phyloP scores from a whole-genome alignment of 2,329 filamentous ascomycete genomes.

The Aspergillus sp. region DNA sequence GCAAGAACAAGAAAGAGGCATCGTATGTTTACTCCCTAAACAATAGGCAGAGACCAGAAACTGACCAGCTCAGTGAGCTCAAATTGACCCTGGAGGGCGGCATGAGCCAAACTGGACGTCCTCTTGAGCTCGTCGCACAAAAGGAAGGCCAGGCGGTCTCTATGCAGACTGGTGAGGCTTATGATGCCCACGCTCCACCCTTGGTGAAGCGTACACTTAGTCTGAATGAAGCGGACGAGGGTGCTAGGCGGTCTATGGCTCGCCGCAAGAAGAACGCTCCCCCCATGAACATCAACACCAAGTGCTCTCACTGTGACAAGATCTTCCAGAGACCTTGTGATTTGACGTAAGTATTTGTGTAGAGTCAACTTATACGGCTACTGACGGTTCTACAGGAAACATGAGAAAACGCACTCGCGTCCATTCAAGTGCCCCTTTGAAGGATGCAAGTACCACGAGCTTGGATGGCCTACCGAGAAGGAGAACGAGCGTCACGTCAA shows the following conservation, averaged over 20 bases:
- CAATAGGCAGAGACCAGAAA: slow-evolving; percentile 51
- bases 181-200: slow-evolving; percentile 51
- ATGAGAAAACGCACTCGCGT: slow-evolving; percentile 95
- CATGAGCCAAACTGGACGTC: slow-evolving; percentile 76
- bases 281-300: slow-evolving; percentile 79
- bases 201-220: slow-evolving; percentile 57
- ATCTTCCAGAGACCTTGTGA: slow-evolving; percentile 97
- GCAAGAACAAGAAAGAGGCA: slow-evolving; percentile 60
- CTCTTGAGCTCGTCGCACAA: slow-evolving; percentile 79
- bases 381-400: slow-evolving; percentile 60
- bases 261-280: slow-evolving; percentile 91
- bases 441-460: slow-evolving; percentile 84
- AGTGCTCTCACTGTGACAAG: slow-evolving; percentile 82
- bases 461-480: slow-evolving; percentile 96
- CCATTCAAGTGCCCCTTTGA: slow-evolving; percentile 88
- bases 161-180: slow-evolving; percentile 67
- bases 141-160: slow-evolving; percentile 80
- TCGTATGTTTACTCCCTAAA: slow-evolving; percentile 20
- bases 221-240: slow-evolving; percentile 68
- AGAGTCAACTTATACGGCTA: neutral
- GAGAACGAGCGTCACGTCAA: slow-evolving; percentile 95
- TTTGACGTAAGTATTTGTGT: slow-evolving; percentile 59
- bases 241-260: slow-evolving; percentile 90
- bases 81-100: slow-evolving; percentile 81
- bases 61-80: slow-evolving; percentile 50